These are phyloP conservation scores for Neurospora terricola DNA, from an alignment of 495 filamentous ascomycete species.

Conservation along the genomic window DNA sequence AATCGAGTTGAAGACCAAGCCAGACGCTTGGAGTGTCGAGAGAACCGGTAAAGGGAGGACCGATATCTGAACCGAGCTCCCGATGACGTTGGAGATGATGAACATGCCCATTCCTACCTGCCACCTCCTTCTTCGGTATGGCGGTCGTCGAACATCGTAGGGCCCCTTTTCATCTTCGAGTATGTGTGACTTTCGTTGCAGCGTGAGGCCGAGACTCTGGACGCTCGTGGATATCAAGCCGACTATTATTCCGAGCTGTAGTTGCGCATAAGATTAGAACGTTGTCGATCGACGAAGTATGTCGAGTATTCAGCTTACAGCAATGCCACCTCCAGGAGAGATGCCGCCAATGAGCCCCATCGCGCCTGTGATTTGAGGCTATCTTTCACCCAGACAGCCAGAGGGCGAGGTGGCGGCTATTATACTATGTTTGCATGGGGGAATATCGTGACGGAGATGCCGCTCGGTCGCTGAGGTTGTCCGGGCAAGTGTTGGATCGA, in stretches of 20 bases:
- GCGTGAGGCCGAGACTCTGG: constrained; percentile 90
- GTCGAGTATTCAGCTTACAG: constrained; percentile 45
- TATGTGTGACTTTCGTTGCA: constrained; percentile 97
- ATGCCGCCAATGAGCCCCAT: constrained; percentile 76
- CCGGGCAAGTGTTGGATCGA: not conserved
- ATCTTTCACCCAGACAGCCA: constrained; percentile 17
- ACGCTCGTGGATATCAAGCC: constrained; percentile 87
- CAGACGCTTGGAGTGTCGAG: constrained; percentile 90
- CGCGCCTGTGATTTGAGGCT: constrained; percentile 15
- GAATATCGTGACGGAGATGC: not conserved
- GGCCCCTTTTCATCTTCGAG: constrained; percentile 89
- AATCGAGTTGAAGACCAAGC: constrained; percentile 95
- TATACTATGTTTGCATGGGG: constrained; percentile 18
- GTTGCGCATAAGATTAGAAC: constrained; percentile 11
- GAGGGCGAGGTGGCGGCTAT: constrained; percentile 8
- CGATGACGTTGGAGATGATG: constrained; percentile 83
- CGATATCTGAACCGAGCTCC: constrained; percentile 95
- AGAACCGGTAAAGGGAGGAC: constrained; percentile 90
- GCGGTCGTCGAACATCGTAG: constrained; percentile 69
- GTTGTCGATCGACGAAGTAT: not conserved
- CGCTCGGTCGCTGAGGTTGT: not conserved
- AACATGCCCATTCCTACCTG: constrained; percentile 98
- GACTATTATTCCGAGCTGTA: constrained; percentile 83
- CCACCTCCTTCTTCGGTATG: constrained; percentile 87
- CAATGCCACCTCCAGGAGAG: constrained; percentile 78